Base-by-base conservation (phyloP, 1,139 yeast genomes). In the Hyphopichia fennica region DNA sequence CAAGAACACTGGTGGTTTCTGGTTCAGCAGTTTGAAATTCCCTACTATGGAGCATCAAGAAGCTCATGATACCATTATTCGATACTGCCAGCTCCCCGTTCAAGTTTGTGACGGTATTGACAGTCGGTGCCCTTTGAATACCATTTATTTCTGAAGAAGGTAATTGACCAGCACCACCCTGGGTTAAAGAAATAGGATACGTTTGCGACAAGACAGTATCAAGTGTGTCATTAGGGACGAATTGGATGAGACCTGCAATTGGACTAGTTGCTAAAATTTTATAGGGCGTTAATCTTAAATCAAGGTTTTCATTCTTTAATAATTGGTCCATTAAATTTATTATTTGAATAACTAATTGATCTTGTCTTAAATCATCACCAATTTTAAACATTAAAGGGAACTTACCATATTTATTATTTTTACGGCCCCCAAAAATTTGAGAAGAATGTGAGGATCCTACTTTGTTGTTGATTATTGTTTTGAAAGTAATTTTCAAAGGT, bases 321-420 rank as follows among this genome's bases (percentile, higher is more conserved):
- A 95, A 75, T 56, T 84, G 90, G 61, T 93, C 96, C 96, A 95
- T 93, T 45, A 95, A 69, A 41, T 86, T 80, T 41, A 95, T 87
- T 45, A 95, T 88, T 62, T 95, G 99, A 41, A 90, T 87, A 19
- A 93, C 96, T 51, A 95, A 76, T 61, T 95, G 99, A 67, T 95
- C 99, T 61, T 95, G 99, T 45, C 98, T 73, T 40, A 95, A 69
- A 59, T 95, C 99, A 63, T 95, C 99, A 2, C 99, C 99, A 39
- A 87, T 87, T 60, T 95, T 95, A 65, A 90, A 90, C 86, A 95
- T 93, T 35, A 93, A 66, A 3, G 96, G 82, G 61, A 90, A 95
- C 39, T 71, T 73, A 0, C 84, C 87, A 45, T 72, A 60, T 42
- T 64, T 66, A 42, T 54, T 53, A 15, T 53, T 49, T 42, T 60